These are phyloP conservation scores for Coniochaeta sp. DNA, from an alignment of 2,329 filamentous ascomycete species.

Conservation along the genomic window DNA sequence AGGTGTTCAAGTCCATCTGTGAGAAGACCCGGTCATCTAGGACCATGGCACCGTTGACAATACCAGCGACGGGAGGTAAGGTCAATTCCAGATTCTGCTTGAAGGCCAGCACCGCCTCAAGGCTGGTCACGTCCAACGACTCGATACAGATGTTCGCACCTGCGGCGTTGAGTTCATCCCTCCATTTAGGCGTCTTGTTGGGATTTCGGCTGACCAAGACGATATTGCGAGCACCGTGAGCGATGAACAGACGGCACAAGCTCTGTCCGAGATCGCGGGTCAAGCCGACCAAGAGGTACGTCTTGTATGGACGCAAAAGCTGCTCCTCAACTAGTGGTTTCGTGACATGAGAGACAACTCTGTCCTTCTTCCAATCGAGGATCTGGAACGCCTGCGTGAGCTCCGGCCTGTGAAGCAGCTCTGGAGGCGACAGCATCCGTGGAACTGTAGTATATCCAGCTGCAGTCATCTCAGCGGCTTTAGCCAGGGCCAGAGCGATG, in stretches of 20 bases:
- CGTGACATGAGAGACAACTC: slow-evolving; percentile 16
- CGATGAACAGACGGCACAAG: slow-evolving; percentile 27
- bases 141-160: slow-evolving; percentile 16
- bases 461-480: slow-evolving; percentile 3
- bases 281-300: slow-evolving; percentile 31
- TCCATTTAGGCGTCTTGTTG: slow-evolving; percentile 21
- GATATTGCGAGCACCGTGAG: slow-evolving; percentile 29
- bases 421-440: slow-evolving; percentile 13
- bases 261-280: slow-evolving; percentile 37
- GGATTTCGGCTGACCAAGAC: slow-evolving; percentile 32
- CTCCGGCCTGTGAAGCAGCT: slow-evolving; percentile 13
- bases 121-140: slow-evolving; percentile 18
- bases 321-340: slow-evolving; percentile 14
- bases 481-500: slow-evolving; percentile 11
- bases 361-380: slow-evolving; percentile 30
- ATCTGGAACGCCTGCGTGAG: slow-evolving; percentile 18
- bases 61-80: slow-evolving; percentile 25
- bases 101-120: slow-evolving; percentile 19
- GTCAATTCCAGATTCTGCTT: slow-evolving; percentile 10
- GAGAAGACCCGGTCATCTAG: slow-evolving; percentile 34
- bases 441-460: background rate
- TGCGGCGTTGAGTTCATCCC: slow-evolving; percentile 16
- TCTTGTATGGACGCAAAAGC: slow-evolving; percentile 23
- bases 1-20: slow-evolving; percentile 28
- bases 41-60: slow-evolving; percentile 38